These are phyloP conservation scores for Polytolypa hystricis DNA, from an alignment of 2,329 filamentous ascomycete species.

Conservation along the genomic window DNA sequence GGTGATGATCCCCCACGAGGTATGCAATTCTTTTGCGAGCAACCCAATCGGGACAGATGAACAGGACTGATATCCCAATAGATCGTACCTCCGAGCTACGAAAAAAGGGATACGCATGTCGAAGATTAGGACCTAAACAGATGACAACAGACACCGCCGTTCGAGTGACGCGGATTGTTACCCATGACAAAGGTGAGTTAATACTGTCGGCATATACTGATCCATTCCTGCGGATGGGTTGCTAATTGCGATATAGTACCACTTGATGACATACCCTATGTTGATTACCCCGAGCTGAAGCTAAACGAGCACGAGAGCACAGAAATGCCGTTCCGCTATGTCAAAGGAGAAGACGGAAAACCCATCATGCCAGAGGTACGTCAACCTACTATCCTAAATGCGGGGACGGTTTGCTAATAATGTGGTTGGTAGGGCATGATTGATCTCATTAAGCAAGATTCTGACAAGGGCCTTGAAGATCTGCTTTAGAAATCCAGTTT, in stretches of 20 bases:
- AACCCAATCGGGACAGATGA: conserved; percentile 1
- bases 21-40: conserved; percentile 32
- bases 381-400: background rate
- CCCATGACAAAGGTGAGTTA: conserved; percentile 66
- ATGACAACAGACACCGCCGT: conserved; percentile 99
- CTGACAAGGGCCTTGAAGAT: conserved; percentile 82
- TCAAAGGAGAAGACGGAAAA: conserved; percentile 60
- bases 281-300: conserved; percentile 81
- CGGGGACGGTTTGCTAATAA: background rate
- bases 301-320: conserved; percentile 89
- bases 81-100: conserved; percentile 93
- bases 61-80: conserved; percentile 25
- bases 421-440: conserved; percentile 63
- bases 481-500: too few relatives aligned
- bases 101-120: conserved; percentile 81
- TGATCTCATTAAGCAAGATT: conserved; percentile 84
- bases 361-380: conserved; percentile 85
- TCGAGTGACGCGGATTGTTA: conserved; percentile 78
- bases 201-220: background rate
- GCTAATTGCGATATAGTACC: conserved; percentile 44
- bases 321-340: conserved; percentile 96
- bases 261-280: conserved; percentile 66
- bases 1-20: conserved; percentile 90
- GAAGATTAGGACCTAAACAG: conserved; percentile 80
- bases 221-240: background rate